These are phyloP conservation scores for Crithidia sp. DNA, from an alignment of 208 protist species.

Conservation along the genomic window DNA sequence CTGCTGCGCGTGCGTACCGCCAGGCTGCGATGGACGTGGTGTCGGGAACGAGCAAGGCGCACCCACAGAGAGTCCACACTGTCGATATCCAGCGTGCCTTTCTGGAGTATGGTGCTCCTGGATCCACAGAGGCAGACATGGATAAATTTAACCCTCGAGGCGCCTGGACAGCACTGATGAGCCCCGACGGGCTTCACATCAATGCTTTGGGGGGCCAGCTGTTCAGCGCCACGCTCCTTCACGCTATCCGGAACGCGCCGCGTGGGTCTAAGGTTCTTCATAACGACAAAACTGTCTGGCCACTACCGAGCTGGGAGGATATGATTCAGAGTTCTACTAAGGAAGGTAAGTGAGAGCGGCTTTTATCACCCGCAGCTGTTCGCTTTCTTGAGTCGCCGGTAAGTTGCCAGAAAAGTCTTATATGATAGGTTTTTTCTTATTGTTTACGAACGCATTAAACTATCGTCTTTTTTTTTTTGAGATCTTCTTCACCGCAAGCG, in stretches of 20 bases:
- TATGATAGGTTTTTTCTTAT: no score
- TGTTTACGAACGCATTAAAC: neutral
- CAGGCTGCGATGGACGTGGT: slow-evolving; percentile 33
- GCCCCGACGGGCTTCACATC: slow-evolving; percentile 50
- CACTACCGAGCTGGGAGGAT: slow-evolving; percentile 11
- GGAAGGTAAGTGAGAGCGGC: neutral
- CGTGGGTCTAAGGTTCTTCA: slow-evolving; percentile 7
- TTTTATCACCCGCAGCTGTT: no score
- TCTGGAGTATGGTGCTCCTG: slow-evolving; percentile 28
- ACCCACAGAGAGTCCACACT: slow-evolving; percentile 28
- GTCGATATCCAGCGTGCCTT: slow-evolving; percentile 40
- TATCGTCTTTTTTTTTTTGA: neutral
- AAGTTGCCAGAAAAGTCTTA: no score
- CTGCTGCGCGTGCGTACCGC: slow-evolving; percentile 33
- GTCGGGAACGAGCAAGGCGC: slow-evolving; percentile 7
- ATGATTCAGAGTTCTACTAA: slow-evolving; percentile 5
- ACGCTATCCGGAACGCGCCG: slow-evolving; percentile 32
- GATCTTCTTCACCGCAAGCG: neutral
- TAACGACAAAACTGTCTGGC: slow-evolving; percentile 23
- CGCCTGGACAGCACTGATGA: slow-evolving; percentile 30
- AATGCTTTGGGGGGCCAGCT: slow-evolving; percentile 35
- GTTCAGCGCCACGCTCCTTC: slow-evolving; percentile 41
- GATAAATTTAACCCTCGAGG: slow-evolving; percentile 12
- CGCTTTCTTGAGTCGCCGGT: no score
- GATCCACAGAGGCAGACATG: slow-evolving; percentile 19